Base-by-base conservation (phyloP, 192 early-diverging fungal genomes). In the Umbelopsis vinacea region DNA sequence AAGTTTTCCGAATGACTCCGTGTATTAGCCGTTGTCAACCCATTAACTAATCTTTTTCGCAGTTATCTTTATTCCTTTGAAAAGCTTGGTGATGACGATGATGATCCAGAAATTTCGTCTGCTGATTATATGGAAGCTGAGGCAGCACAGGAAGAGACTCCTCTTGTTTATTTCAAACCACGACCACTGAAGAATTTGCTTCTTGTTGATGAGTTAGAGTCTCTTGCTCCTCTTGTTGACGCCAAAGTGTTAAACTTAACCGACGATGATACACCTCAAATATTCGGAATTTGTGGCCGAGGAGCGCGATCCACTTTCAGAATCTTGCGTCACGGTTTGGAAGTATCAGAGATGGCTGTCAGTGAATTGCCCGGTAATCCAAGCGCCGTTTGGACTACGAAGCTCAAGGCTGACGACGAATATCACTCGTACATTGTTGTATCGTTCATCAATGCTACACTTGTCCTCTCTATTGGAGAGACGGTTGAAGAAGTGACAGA, bases 281-380 rank as follows among this genome's bases (percentile, higher is more conserved):
- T 99, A 43, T 99, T 96, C 75, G 87, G 92, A 9, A 71, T 96
- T 21, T 92, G 93, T 77, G 98, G 98, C 8, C 85, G 89, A 35
- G 94, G 95, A 3, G 82, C 91, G 11, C 80, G 88, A 37, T 91
- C 93, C 10, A 83, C 93, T 38, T 95, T 99, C 76, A 82, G 92
- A 54, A 95, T 97, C 70, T 81, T 97, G 72, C 84, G 95, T 22
- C 96, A 97, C 79, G 98, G 97, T 10, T 80, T 97, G 40, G 95
- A 98, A 70, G 93, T 93, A 1, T 83, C 89, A 4, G 98, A 99
- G 77, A 89, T 98, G 76, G 97, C 95, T 2, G 93, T 93, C 12
- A 89, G 92, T 17, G 96, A 95, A 71, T 82, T 99, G 21, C 98
- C 98, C 1, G 97, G 93, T 7, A 93, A 94, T 66, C 95, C 98